These are phyloP conservation scores for Endothia cerciana DNA, from an alignment of 2,329 filamentous ascomycete species.

Conservation along the genomic window DNA sequence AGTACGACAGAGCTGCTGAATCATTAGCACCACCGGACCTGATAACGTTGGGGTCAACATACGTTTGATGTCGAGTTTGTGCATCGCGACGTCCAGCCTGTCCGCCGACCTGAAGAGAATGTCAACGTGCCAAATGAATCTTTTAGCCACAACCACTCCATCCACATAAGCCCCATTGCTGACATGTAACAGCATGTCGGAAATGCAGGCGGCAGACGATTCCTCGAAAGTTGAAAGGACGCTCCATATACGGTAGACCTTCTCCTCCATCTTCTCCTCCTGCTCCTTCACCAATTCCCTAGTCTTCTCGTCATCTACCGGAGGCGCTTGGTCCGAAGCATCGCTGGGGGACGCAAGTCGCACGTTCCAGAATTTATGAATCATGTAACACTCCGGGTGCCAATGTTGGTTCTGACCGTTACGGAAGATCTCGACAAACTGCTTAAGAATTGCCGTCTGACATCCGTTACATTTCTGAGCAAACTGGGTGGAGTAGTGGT, in stretches of 20 bases:
- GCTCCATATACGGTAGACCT: constrained; percentile 98
- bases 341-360: constrained; percentile 70
- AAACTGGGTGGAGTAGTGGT: constrained; percentile 97
- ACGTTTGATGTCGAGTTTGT: constrained; percentile 75
- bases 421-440: constrained; percentile 98
- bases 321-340: constrained; percentile 44
- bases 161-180: constrained; percentile 97
- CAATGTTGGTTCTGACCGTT: constrained; percentile 99
- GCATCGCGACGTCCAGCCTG: constrained; percentile 76
- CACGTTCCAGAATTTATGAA: constrained; percentile 99
- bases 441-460: constrained; percentile 95
- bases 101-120: constrained; percentile 90
- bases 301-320: constrained; percentile 59
- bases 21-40: constrained; percentile 32
- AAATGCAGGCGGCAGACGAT: constrained; percentile 96
- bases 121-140: constrained; percentile 95
- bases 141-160: constrained; percentile 90
- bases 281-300: constrained; percentile 78
- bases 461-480: constrained; percentile 96
- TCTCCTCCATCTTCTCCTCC: constrained; percentile 95
- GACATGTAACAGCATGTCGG: constrained; percentile 97
- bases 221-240: constrained; percentile 96
- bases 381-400: constrained; percentile 99
- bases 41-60: constrained; percentile 37
- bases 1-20: constrained; percentile 77